Evolutionary conservation across 2,329 filamentous ascomycete genomes (phyloP).

Genomic region (Penicillium psychrosexuale): DNA sequence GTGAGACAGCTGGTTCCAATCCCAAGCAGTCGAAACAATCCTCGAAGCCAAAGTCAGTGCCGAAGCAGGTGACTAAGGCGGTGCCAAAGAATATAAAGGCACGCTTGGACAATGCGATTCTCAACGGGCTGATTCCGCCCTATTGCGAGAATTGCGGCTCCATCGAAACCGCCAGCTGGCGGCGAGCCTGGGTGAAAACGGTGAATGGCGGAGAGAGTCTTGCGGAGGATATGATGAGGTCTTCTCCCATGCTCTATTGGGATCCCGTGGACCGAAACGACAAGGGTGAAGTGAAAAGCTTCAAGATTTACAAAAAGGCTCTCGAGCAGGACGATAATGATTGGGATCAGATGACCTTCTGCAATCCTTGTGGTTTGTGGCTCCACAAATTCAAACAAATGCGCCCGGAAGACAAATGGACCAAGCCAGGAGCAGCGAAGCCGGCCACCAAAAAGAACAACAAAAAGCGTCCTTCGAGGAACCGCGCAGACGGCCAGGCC

Average conservation of each 20-base stretch:
- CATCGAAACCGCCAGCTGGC: slow-evolving; percentile 95
- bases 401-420: slow-evolving; percentile 81
- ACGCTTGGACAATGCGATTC: slow-evolving; percentile 58
- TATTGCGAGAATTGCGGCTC: slow-evolving; percentile 92
- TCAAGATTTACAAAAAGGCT: slow-evolving; percentile 73
- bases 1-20: slow-evolving; percentile 22
- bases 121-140: slow-evolving; percentile 77
- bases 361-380: slow-evolving; percentile 96
- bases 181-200: slow-evolving; percentile 82
- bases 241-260: slow-evolving; percentile 71
- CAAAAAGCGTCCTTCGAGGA: slow-evolving; percentile 37
- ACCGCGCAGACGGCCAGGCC: slow-evolving; percentile 33
- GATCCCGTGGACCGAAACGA: slow-evolving; percentile 63
- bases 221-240: slow-evolving; percentile 68
- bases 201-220: slow-evolving; percentile 66
- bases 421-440: slow-evolving; percentile 46
- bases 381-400: slow-evolving; percentile 83
- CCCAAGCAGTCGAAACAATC: slow-evolving; percentile 14
- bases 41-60: slow-evolving; percentile 27
- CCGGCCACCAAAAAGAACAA: slow-evolving; percentile 40
- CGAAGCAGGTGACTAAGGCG: slow-evolving; percentile 56
- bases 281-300: slow-evolving; percentile 61
- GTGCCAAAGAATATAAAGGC: slow-evolving; percentile 61
- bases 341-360: slow-evolving; percentile 73
- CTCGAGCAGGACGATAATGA: slow-evolving; percentile 64